Conservation (phyloP, 2,329 filamentous ascomycete genomes). For the Fusarium buxicola region DNA sequence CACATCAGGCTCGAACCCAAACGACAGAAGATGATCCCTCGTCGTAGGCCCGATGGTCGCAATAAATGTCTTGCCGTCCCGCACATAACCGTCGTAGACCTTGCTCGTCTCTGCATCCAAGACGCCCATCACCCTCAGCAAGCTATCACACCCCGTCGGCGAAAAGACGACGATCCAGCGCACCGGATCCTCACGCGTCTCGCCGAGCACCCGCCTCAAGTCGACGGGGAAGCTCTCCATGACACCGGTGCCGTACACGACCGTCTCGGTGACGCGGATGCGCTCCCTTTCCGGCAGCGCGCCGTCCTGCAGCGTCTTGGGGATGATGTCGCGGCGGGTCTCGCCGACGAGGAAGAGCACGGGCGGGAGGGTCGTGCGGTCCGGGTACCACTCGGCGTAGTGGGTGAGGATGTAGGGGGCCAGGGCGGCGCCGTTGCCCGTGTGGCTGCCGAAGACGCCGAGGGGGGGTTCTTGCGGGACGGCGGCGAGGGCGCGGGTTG, state of each 20-base stretch:
- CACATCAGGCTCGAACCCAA: slow-evolving; percentile 78
- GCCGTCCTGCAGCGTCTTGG: slow-evolving; percentile 76
- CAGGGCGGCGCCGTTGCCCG: slow-evolving; percentile 85
- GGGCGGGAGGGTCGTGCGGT: slow-evolving; percentile 63
- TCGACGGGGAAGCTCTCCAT: slow-evolving; percentile 81
- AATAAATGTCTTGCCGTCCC: slow-evolving; percentile 67
- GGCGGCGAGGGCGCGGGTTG: slow-evolving; percentile 76
- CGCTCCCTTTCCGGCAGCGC: slow-evolving; percentile 60
- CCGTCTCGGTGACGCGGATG: slow-evolving; percentile 79
- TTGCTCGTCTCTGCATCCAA: slow-evolving; percentile 61
- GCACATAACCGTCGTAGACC: slow-evolving; percentile 44
- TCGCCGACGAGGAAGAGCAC: slow-evolving; percentile 92
- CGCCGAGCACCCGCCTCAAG: slow-evolving; percentile 65
- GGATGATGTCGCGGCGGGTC: slow-evolving; percentile 89
- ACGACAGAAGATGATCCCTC: slow-evolving; percentile 76
- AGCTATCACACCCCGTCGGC: slow-evolving; percentile 71
- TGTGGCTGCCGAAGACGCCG: slow-evolving; percentile 80
- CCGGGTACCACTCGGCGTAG: slow-evolving; percentile 69
- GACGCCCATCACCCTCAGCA: slow-evolving; percentile 66
- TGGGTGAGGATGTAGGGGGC: slow-evolving; percentile 82
- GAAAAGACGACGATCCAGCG: slow-evolving; percentile 85
- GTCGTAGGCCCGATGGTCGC: slow-evolving; percentile 97
- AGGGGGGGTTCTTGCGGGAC: slow-evolving; percentile 62
- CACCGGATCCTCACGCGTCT: slow-evolving; percentile 53
- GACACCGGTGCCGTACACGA: slow-evolving; percentile 88